A percentile compares a stretch with the other conserved stretches of the same genome.
Conservation (phyloP, 257 asterid species). For the Solanum sitiens region DNA sequence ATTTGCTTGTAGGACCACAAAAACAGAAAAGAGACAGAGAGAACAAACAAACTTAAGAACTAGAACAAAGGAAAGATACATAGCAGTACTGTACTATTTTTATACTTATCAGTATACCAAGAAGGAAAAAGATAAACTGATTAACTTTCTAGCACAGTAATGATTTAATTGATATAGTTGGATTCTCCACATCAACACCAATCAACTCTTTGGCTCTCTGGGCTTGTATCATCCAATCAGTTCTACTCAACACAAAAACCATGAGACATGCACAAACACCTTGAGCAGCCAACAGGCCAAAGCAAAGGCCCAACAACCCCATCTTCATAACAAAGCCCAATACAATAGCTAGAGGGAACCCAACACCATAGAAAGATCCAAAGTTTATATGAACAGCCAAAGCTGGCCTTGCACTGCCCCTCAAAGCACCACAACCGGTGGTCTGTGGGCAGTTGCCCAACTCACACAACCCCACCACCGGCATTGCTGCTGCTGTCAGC, state of each 20-base stretch:
- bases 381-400: constrained; percentile 38
- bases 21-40: background rate
- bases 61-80: background rate
- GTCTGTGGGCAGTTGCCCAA: constrained; percentile 73
- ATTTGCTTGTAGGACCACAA: background rate
- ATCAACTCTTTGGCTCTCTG: constrained; percentile 34
- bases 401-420: constrained; percentile 58
- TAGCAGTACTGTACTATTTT: background rate
- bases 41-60: background rate
- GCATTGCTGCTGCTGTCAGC: constrained; percentile 36
- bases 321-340: constrained; percentile 35
- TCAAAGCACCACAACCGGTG: constrained; percentile 54
- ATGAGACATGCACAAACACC: constrained; percentile 26
- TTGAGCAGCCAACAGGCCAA: constrained; percentile 58
- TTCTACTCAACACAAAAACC: constrained; percentile 23
- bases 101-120: background rate
- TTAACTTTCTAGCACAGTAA: background rate
- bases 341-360: constrained; percentile 42
- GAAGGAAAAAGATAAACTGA: background rate
- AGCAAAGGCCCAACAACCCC: constrained; percentile 43
- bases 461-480: constrained; percentile 65
- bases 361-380: constrained; percentile 54
- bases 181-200: constrained; percentile 4
- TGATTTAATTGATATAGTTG: background rate
- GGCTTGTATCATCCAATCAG: constrained; percentile 42